Base-by-base conservation (phyloP, 495 filamentous ascomycete genomes). In the Alectoria sarmentosa region DNA sequence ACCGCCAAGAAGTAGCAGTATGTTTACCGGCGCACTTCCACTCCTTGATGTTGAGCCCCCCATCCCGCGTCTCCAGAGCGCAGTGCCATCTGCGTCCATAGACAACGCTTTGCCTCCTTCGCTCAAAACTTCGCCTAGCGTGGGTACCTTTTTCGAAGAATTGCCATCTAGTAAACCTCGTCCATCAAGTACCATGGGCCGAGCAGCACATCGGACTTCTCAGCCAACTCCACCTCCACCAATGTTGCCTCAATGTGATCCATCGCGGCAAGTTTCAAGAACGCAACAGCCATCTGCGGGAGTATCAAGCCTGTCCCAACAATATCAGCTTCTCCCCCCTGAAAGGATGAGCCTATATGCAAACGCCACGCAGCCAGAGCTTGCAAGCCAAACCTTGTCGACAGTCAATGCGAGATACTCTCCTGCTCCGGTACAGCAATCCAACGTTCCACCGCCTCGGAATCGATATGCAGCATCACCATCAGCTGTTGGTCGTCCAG, bases 141-240 rank as follows among this genome's bases (percentile, higher is more conserved):
- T 39, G 37, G 62, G 62, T 62, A 86, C 84, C 60, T 97, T 97
- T 73, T 97, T 92, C 67, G 93, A 96, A 72, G 94, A 98, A 44
- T 80, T 97, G 61, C 94, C 94, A 13, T 71, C 86, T 64, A 69
- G 83, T 64, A 86, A 81, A 67, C 81, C 86, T 54, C 70, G 79
- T 28, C 76, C 76, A 64, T 66, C 74, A 9, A 82, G 71, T 68
- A 69, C 36, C 55, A 38, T 64, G 55, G 32, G 67, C 66, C 58
- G 64, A 68, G 67, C 64, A 60, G 63, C 61, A 62, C 69, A 70
- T 34, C 70, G 65, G 62, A 66, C 69, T 37, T 60, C 67, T 34
- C 69, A 67, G 30, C 72, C 73, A 46, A 71, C 65, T n/a, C 71
- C 61, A 42, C 62, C 69, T 60, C 69, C 73, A 39, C 67, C 63